These are phyloP conservation scores for Lentinula guzmanii DNA, from an alignment of 768 basidiomycete genomes.

Conservation along the genomic window DNA sequence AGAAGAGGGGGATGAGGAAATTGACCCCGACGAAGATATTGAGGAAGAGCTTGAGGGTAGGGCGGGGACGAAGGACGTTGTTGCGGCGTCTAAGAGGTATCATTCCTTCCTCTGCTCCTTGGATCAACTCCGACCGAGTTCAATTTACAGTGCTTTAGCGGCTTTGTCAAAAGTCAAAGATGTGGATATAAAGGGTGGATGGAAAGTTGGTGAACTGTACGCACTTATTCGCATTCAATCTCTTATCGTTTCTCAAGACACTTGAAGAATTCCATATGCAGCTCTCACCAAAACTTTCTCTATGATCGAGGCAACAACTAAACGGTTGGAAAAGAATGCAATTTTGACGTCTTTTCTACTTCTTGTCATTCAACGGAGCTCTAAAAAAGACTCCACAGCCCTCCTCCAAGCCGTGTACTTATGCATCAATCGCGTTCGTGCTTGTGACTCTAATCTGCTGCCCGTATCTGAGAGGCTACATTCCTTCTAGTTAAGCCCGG, in stretches of 20 bases:
- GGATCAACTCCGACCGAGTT: not conserved
- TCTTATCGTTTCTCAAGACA: not conserved
- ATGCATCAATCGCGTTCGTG: constrained; percentile 88
- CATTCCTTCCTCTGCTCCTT: constrained; percentile 8
- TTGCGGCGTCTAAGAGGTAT: constrained; percentile 60
- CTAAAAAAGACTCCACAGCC: constrained; percentile 63
- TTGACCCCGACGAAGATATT: constrained; percentile 28
- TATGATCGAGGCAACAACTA: constrained; percentile 90
- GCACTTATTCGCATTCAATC: constrained; percentile 20
- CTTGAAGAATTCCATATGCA: constrained; percentile 82
- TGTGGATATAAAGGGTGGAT: constrained; percentile 74
- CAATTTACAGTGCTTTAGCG: constrained; percentile 52
- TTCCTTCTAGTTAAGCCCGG: constrained; percentile 72
- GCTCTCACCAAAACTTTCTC: constrained; percentile 86
- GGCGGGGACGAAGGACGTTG: constrained; percentile 26
- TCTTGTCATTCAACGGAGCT: constrained; percentile 84
- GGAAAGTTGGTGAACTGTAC: constrained; percentile 83
- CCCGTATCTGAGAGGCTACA: not conserved
- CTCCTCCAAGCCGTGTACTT: constrained; percentile 89
- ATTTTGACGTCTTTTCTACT: constrained; percentile 85
- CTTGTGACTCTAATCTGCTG: constrained; percentile 1
- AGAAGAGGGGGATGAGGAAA: constrained; percentile 36
- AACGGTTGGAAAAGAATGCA: constrained; percentile 88
- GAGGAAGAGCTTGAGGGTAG: constrained; percentile 37
- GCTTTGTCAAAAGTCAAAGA: constrained; percentile 54